phyloP scores from a whole-genome alignment of 176 grass and related monocot species.

The Eremochloa ophiuroides region DNA sequence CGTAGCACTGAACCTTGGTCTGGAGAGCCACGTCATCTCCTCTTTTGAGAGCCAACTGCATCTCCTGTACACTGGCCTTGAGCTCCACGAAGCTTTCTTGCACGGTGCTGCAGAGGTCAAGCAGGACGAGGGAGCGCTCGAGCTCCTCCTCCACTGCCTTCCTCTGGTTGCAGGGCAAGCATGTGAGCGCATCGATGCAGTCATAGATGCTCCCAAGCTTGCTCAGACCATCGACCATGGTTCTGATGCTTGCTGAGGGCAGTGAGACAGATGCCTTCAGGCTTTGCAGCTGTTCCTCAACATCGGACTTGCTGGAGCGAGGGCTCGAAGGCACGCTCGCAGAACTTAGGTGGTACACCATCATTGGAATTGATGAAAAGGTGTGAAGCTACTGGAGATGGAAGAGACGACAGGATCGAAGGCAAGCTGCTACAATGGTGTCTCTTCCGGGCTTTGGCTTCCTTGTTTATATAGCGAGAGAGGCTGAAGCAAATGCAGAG shows the following conservation, averaged over 20 bases:
- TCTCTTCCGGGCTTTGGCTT: neutral
- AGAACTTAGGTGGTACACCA: neutral
- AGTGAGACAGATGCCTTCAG: slow-evolving; percentile 7
- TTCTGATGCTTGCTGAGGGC: neutral
- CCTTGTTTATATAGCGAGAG: neutral
- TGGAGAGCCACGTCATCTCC: slow-evolving; percentile 13
- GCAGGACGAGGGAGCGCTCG: slow-evolving; percentile 28
- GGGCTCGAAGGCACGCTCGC: neutral
- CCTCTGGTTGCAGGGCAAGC: slow-evolving; percentile 41
- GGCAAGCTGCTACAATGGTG: neutral
- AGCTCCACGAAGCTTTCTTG: slow-evolving; percentile 20
- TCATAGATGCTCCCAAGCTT: slow-evolving; percentile 15
- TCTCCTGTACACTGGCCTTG: slow-evolving; percentile 28
- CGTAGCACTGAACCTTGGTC: neutral
- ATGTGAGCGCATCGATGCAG: slow-evolving; percentile 22
- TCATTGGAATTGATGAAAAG: too few relatives aligned
- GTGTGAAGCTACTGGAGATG: neutral
- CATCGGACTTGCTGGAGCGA: neutral
- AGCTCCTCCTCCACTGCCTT: slow-evolving; percentile 45
- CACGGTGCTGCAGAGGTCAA: slow-evolving; percentile 40
- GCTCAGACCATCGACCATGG: neutral
- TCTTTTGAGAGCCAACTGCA: slow-evolving; percentile 24
- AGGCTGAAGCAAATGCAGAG: neutral
- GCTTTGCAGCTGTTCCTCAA: slow-evolving; percentile 18
- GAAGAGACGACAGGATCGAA: neutral